Evolutionary conservation across 306 rosid species (phyloP).

Genomic region (Leucaena leucocephala): DNA sequence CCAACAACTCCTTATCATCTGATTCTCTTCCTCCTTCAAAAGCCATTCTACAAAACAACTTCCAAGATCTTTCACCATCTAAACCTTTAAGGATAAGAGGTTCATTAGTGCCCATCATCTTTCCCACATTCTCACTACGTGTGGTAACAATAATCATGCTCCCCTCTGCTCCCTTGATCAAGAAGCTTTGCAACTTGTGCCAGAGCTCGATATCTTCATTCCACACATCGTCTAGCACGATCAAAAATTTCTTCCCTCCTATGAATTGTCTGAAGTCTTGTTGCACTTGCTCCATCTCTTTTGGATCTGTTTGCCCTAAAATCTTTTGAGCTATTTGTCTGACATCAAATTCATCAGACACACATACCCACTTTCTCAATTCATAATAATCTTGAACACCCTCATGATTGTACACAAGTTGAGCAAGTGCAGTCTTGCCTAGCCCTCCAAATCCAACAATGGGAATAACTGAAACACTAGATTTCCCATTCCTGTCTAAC

Average conservation of each 20-base stretch:
- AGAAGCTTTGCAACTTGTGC: conserved; percentile 28
- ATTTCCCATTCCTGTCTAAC: not conserved
- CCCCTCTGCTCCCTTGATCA: conserved; percentile 39
- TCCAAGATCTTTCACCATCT: conserved; percentile 23
- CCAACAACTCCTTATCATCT: not conserved
- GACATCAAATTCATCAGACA: conserved; percentile 48
- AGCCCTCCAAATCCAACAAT: conserved; percentile 54
- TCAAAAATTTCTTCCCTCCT: conserved; percentile 34
- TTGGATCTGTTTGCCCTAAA: conserved; percentile 5
- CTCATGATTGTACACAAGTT: conserved; percentile 33
- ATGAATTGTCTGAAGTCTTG: conserved; percentile 28
- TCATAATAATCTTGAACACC: conserved; percentile 27
- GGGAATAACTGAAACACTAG: conserved; percentile 36
- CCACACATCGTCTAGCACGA: conserved; percentile 55
- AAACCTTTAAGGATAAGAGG: conserved; percentile 29
- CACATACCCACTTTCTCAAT: conserved; percentile 46
- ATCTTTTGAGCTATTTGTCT: conserved; percentile 35
- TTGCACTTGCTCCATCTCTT: conserved; percentile 32
- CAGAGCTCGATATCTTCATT: conserved; percentile 33
- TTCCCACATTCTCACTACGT: conserved; percentile 34
- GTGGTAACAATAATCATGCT: conserved; percentile 49
- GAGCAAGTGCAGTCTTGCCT: conserved; percentile 55
- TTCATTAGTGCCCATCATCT: not conserved
- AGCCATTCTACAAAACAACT: conserved; percentile 38
- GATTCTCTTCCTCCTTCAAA: conserved; percentile 25